phyloP scores from a whole-genome alignment of 2,329 filamentous ascomycete genomes.

The Chaetomiaceae sp. region DNA sequence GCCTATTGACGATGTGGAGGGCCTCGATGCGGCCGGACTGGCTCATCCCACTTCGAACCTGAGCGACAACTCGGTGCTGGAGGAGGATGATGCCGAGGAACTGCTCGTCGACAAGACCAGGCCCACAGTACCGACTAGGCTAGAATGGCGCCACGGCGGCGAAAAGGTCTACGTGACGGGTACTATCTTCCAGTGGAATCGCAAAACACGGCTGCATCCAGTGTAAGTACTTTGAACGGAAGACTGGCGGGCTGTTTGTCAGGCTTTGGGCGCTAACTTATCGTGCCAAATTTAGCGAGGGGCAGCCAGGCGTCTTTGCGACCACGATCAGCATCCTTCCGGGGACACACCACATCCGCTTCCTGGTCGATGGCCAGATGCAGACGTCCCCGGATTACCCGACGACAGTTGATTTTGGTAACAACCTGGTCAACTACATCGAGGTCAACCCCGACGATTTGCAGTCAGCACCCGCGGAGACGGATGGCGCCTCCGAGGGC shows the following conservation, averaged over 20 bases:
- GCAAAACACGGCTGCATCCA: conserved; percentile 81
- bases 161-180: conserved; percentile 95
- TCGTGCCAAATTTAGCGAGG: conserved; percentile 40
- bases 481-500: conserved; percentile 27
- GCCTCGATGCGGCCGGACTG: conserved; percentile 43
- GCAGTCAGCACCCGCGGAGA: conserved; percentile 34
- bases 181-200: conserved; percentile 96
- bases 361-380: conserved; percentile 93
- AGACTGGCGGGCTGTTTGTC: not conserved
- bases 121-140: conserved; percentile 74
- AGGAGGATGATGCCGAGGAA: conserved; percentile 76
- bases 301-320: conserved; percentile 61
- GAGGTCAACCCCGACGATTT: conserved; percentile 80
- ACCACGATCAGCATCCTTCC: conserved; percentile 79
- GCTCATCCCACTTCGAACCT: conserved; percentile 54
- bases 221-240: conserved; percentile 59
- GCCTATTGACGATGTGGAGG: conserved; percentile 49
- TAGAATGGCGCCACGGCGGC: conserved; percentile 80
- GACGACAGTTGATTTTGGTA: conserved; percentile 95
- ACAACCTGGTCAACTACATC: conserved; percentile 97
- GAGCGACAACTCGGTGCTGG: conserved; percentile 57
- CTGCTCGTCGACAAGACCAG: conserved; percentile 69
- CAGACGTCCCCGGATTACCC: conserved; percentile 80
- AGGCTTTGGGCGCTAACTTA: conserved; percentile 10
- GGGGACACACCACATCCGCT: conserved; percentile 94